phyloP scores from a whole-genome alignment of 164 flowering plant species.

The Aristolochia contorta region DNA sequence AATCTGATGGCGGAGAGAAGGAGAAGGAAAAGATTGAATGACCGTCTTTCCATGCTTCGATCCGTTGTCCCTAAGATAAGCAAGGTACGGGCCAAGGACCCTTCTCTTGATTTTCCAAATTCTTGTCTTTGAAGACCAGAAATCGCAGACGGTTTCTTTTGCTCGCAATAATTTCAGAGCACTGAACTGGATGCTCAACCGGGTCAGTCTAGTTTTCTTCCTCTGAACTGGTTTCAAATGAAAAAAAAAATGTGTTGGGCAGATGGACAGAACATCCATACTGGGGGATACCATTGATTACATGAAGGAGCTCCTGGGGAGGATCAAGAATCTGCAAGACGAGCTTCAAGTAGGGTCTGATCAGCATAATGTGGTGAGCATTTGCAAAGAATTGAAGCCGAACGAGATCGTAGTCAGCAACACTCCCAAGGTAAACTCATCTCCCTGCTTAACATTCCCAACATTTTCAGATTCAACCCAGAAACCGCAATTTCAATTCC shows the following conservation, averaged over 20 bases:
- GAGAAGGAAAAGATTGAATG: constrained; percentile 79
- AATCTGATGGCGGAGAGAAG: constrained; percentile 95
- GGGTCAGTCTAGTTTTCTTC: too few species aligned
- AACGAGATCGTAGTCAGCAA: constrained; percentile 53
- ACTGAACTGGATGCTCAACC: too few species aligned
- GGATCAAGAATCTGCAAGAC: constrained; percentile 52
- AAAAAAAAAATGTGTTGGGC: constrained; percentile 5
- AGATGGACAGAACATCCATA: constrained; percentile 97
- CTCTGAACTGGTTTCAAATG: too few species aligned
- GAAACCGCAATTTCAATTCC: not conserved
- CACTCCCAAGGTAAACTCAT: constrained; percentile 57
- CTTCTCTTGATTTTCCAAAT: not conserved
- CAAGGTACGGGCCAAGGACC: constrained; percentile 39
- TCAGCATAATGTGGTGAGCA: constrained; percentile 26
- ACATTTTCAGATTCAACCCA: not conserved
- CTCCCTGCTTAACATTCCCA: not conserved
- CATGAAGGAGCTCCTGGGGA: constrained; percentile 76
- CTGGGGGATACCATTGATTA: constrained; percentile 91
- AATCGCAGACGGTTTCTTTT: not conserved
- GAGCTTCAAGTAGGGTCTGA: constrained; percentile 32
- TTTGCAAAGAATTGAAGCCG: constrained; percentile 47
- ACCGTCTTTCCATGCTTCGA: constrained; percentile 89
- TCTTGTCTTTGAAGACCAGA: not conserved
- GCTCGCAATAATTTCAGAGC: too few species aligned
- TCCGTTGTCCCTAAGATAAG: constrained; percentile 96